Evolutionary conservation across 768 basidiomycete genomes (phyloP).

Genomic region (Agaricus blazei): DNA sequence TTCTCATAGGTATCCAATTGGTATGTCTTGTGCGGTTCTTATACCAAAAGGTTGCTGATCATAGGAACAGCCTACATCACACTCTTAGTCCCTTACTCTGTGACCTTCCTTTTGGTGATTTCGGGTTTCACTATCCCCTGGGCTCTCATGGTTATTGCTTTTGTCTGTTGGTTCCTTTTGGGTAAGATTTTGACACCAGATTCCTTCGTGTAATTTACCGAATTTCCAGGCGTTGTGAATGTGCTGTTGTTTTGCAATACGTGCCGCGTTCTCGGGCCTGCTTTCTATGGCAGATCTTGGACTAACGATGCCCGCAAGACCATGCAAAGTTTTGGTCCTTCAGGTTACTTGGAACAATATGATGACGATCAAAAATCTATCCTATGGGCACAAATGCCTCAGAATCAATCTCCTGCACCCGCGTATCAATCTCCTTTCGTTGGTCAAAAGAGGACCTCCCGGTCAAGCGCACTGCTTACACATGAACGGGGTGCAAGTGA

Average conservation of each 20-base stretch:
- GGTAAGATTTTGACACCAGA: slow-evolving; percentile 32
- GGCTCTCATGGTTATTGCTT: slow-evolving; percentile 42
- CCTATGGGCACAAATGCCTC: background rate
- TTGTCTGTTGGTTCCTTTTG: slow-evolving; percentile 45
- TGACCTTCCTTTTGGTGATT: slow-evolving; percentile 42
- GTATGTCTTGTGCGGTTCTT: slow-evolving; percentile 26
- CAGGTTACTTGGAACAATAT: slow-evolving; percentile 15
- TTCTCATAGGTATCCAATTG: slow-evolving; percentile 51
- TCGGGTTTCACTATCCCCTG: slow-evolving; percentile 46
- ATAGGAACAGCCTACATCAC: slow-evolving; percentile 47
- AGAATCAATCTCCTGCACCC: slow-evolving; percentile 3
- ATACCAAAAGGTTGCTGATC: slow-evolving; percentile 4
- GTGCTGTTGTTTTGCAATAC: slow-evolving; percentile 66
- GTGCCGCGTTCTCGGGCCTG: slow-evolving; percentile 54
- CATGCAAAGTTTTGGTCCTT: slow-evolving; percentile 25
- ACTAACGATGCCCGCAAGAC: slow-evolving; percentile 23
- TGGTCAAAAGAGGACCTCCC: background rate
- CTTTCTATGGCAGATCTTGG: slow-evolving; percentile 31
- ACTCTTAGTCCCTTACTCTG: slow-evolving; percentile 54
- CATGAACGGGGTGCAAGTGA: slow-evolving; percentile 1
- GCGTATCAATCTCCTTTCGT: background rate
- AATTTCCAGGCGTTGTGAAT: slow-evolving; percentile 50
- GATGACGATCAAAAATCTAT: background rate
- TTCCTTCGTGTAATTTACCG: background rate
- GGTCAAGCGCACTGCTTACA: background rate